A percentile compares a stretch with the other conserved stretches of the same genome.
These are phyloP conservation scores for Taphrina communis DNA, from an alignment of 1,139 yeast genomes.

Conservation along the genomic window DNA sequence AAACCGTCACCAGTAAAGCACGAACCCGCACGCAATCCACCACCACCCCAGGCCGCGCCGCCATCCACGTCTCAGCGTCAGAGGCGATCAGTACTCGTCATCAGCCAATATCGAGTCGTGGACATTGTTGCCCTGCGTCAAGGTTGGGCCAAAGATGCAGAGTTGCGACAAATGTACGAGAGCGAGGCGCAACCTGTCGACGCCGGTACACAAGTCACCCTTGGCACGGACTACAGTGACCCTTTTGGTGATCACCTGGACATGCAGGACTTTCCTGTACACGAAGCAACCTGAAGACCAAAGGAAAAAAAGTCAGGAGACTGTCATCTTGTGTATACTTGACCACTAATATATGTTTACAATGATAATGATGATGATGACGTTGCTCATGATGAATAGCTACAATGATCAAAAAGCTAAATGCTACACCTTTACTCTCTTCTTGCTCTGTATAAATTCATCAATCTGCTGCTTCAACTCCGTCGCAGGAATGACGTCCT, in stretches of 20 bases:
- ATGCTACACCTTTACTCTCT: slow-evolving; percentile 11
- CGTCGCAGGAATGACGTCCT: slow-evolving; percentile 71
- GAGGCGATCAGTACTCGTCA: slow-evolving; percentile 4
- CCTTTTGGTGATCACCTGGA: slow-evolving; percentile 12
- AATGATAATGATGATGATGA: not conserved
- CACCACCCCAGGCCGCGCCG: too few species aligned
- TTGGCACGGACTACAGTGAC: slow-evolving; percentile 20
- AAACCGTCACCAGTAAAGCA: not conserved
- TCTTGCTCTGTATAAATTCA: slow-evolving; percentile 39
- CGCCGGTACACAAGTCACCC: slow-evolving; percentile 8
- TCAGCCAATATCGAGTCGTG: not conserved
- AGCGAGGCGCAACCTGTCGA: slow-evolving; percentile 5
- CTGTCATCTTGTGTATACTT: not conserved
- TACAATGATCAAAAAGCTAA: not conserved
- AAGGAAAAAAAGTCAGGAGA: not conserved
- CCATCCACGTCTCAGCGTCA: not conserved
- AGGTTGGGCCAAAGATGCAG: slow-evolving; percentile 5
- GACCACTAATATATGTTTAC: not conserved
- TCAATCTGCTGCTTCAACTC: slow-evolving; percentile 39
- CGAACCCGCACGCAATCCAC: not conserved
- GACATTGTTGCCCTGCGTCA: not conserved
- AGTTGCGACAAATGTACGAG: slow-evolving; percentile 8
- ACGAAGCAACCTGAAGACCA: not conserved
- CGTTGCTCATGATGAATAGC: not conserved
- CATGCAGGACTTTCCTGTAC: slow-evolving; percentile 14